Conservation (phyloP, 169 alveolate genomes). For the Plasmodium billcollinsi region DNA sequence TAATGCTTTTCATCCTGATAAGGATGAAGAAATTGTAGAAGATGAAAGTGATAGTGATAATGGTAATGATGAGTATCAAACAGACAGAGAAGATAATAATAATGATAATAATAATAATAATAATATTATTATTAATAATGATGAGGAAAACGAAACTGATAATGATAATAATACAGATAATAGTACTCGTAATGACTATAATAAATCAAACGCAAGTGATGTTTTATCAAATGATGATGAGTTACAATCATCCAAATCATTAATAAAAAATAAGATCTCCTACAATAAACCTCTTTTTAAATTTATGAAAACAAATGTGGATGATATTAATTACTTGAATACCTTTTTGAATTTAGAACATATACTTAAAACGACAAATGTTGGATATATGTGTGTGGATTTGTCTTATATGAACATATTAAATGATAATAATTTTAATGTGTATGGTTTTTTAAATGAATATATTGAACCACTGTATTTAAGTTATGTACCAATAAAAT, state of each 20-base stretch:
- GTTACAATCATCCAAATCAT: neutral
- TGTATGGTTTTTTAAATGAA: conserved; percentile 70
- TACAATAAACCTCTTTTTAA: conserved; percentile 26
- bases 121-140: neutral
- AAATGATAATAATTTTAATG: conserved; percentile 14
- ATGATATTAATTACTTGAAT: conserved; percentile 62
- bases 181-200: too few species aligned
- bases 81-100: neutral
- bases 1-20: neutral
- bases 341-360: conserved; percentile 62
- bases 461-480: conserved; percentile 80
- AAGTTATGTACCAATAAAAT: conserved; percentile 82
- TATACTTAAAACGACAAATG: conserved; percentile 57
- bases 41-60: neutral
- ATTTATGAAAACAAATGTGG: conserved; percentile 39
- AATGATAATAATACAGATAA: neutral
- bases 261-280: neutral
- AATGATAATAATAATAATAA: neutral
- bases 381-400: conserved; percentile 63
- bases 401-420: conserved; percentile 36
- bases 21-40: neutral
- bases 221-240: neutral
- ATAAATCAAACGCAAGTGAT: too few species aligned
- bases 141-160: neutral
- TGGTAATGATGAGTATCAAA: neutral